Evolutionary conservation across 2,329 filamentous ascomycete species (phyloP), one percentile per base, ranked within the genome.

Genomic region (Fusarium tricinctum): DNA sequence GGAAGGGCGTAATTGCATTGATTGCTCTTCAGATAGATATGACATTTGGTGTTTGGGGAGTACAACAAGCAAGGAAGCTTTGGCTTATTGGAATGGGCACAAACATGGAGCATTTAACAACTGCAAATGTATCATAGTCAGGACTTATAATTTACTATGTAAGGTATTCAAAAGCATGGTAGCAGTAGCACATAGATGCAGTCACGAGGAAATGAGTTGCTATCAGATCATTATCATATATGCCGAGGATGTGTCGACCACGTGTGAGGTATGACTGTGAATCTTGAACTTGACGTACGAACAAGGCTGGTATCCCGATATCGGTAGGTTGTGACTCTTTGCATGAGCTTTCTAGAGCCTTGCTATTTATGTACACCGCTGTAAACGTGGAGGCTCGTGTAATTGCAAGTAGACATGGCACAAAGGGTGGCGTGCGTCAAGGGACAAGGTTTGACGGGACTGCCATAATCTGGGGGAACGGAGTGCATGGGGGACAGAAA

Each of bases 381-480:
- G 10, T 42, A 32, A 40, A 51, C 40, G 46, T 63, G 30, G 22
- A 23, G 20, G n/a, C 22, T 48, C 48, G 28, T 43, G 22, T 63
- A 43, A 62, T 57, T 48, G 28, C 46, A 66, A 62, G 59, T 55
- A 43, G 30, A 42, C 47, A 42, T 45, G 45, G 14, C 52, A 48
- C 46, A 44, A 33, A 44, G 23, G 38, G 46, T 64, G 58, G 62
- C 53, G 57, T n/a, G 35, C 17, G n/a, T 38, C 57, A 49, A 58
- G 56, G 54, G 58, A 47, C 58, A 62, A 58, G 39, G 69, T 63
- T 51, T 42, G 23, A 28, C 45, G 50, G 48, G 50, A 26, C 40
- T 54, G 20, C 38, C 32, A 52, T 46, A 58, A 66, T 63, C 66
- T 72, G 69, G 69, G 54, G 69, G 63, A 66, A 69, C 60, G 71